Percentiles rank a stretch among this genome's conserved stretches.
These are phyloP conservation scores for Nannochloropsis gaditana DNA, from an alignment of 108 stramenopile species.

Conservation along the genomic window DNA sequence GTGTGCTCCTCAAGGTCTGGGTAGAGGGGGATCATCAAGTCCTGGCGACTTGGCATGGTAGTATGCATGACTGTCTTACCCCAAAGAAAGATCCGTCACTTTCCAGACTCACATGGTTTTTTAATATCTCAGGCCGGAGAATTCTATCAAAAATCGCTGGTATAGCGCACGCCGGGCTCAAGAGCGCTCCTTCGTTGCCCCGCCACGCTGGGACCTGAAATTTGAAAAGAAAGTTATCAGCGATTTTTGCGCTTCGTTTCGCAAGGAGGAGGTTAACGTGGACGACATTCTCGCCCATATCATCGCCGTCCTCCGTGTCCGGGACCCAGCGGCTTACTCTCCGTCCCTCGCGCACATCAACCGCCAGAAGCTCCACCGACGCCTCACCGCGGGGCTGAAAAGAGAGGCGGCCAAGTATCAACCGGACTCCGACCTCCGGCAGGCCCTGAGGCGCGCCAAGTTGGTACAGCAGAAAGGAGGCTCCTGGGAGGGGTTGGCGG, in stretches of 20 bases:
- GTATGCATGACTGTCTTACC: not conserved
- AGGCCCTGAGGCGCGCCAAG: not conserved
- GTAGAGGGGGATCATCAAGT: not conserved
- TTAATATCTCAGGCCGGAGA: not conserved
- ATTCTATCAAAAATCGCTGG: not conserved
- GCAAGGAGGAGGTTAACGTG: not conserved
- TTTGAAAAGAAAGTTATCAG: not conserved
- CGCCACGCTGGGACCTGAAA: not conserved
- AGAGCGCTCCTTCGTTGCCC: not conserved
- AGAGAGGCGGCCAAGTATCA: not conserved
- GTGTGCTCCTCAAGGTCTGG: not conserved
- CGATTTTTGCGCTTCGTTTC: not conserved
- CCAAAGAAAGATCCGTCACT: too few species aligned
- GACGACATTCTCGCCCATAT: not conserved
- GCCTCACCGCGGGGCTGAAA: not conserved
- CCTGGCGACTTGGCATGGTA: not conserved
- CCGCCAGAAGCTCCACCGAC: not conserved
- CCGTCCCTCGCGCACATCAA: not conserved
- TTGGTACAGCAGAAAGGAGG: not conserved
- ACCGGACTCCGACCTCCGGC: not conserved
- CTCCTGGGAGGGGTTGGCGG: not conserved
- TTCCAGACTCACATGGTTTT: too few species aligned
- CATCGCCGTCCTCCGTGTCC: not conserved
- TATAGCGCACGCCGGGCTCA: not conserved
- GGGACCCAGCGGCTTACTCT: constrained; percentile 2